Base-by-base conservation (phyloP, 192 early-diverging fungal genomes). In the Coemansia sp. region DNA sequence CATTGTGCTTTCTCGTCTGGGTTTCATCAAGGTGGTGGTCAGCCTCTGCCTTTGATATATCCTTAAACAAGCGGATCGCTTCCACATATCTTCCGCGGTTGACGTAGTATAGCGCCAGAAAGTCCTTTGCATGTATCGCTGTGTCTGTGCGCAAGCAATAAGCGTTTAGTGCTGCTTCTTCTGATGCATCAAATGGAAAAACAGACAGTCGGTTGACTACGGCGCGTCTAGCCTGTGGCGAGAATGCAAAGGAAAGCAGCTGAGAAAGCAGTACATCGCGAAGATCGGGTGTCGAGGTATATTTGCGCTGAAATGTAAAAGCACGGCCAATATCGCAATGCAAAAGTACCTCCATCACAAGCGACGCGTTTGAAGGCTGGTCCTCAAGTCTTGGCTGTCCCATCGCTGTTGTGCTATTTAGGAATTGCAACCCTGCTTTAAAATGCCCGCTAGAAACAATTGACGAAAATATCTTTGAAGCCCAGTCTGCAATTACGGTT, bases 41-140 rank as follows among this genome's bases (percentile, higher is more conserved):
- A 15, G 44, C 41, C 19, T 74, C 76, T 13, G 47, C 39, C 61
- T 60, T 63, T 26, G 69, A 66, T 26, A 64, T 66, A 16, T 61
- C 65, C 12, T 60, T 60, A 64, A 77, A 77, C 57, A 78, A n/a
- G 39, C 75, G 71, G 23, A 83, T 78, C 4, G 80, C 80, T 52
- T 77, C 80, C 1, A 71, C 72, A 41, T 77, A 77, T 2, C 76
- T 64, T 16, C 80, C 80, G 15, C 72, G 63, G 58, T 77, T 71
- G 48, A 83, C 76, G 26, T 71, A 77, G 41, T 83, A 64, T 41
- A 83, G 69, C 23, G 80, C 80, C 63, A 83, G 63, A 72, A 83
- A 83, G 57, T 83, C 80, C 56, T 60, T 66, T 7, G 69, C 71
- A 43, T 71, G 69, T 6, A 45, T 47, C 4, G 69, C 52, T 16